Base-by-base conservation (phyloP, 257 asterid species). In the Penstemon barbatus region DNA sequence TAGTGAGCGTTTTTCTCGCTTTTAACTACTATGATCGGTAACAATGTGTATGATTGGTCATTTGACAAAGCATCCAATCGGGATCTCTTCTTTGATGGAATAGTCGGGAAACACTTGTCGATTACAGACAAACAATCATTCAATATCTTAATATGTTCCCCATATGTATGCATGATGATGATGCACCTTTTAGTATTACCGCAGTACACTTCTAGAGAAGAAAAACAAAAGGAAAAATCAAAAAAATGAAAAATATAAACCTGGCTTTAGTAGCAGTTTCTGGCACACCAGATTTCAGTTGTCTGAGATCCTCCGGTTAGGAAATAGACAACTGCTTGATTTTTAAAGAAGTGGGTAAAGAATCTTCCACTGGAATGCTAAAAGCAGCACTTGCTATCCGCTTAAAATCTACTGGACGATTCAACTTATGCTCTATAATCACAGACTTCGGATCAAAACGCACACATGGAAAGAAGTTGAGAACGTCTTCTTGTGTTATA, bases 111-210 rank as follows among this genome's bases (percentile, higher is more conserved):
- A 69, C 89, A 86, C 74, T 92, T 89, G 83, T 86, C 83, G 83
- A 89, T 66, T 74, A 85, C 90, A 61, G 98, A 89, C 70, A 85
- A 79, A 74, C 95, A 86, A 79, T 87, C 96, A 63, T 74, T 87
- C 81, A 92, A 79, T 77, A 83, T 83, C 90, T 87, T 89, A 75
- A 78, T 83, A 7, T 97, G 97, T 77, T 89, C 97, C 95, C 98
- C 89, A 79, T 25, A 25, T 25, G 33, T 25, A 59, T 68, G 81
- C 40, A 62, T 60, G 58, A 56, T 73, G 74, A 62, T 60, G 58
- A 56, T 73, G 75, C 54, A 70, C 71, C 33, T 71, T 64, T 77
- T 46, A 59, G 59, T 59, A 53, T 64, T 76, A 45, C 59, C 33
- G 57, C 65, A 57, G 53, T 50, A 18, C 12, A 71, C 71, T 44